Percentiles rank a stretch among this genome's conserved stretches.
These are phyloP conservation scores for Cutaneotrichosporon cavernicola DNA, from an alignment of 1,284 basidiomycete species.

Conservation along the genomic window DNA sequence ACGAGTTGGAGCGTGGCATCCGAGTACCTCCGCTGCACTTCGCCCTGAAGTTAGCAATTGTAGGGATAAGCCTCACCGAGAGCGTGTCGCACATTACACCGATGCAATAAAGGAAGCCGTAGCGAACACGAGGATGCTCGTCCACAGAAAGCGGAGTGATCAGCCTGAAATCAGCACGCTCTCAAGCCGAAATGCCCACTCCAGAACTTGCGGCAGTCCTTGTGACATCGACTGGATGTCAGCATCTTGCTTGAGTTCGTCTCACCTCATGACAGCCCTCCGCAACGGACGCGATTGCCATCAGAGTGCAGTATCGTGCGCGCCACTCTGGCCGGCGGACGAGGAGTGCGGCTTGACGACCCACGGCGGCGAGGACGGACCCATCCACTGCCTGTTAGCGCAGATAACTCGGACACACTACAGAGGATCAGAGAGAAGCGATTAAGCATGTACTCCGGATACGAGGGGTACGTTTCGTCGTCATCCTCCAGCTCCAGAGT, in stretches of 20 bases:
- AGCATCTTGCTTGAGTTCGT: neutral
- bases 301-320: slow-evolving; percentile 72
- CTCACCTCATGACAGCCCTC: slow-evolving; percentile 35
- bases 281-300: slow-evolving; percentile 52
- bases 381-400: slow-evolving; percentile 55
- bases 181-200: slow-evolving; percentile 49
- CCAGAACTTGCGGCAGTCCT: slow-evolving; percentile 13
- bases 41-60: slow-evolving; percentile 27
- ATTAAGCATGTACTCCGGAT: slow-evolving; percentile 75
- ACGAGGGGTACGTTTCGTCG: slow-evolving; percentile 70
- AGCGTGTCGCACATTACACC: slow-evolving; percentile 80
- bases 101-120: slow-evolving; percentile 81
- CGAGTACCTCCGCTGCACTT: slow-evolving; percentile 33
- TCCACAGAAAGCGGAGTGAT: slow-evolving; percentile 73
- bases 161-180: slow-evolving; percentile 62
- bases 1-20: slow-evolving; percentile 60
- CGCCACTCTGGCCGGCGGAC: slow-evolving; percentile 71
- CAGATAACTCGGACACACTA: slow-evolving; percentile 7
- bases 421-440: slow-evolving; percentile 71
- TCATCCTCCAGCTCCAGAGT: slow-evolving; percentile 60
- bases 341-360: slow-evolving; percentile 74
- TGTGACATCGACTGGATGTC: slow-evolving; percentile 15
- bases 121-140: slow-evolving; percentile 73
- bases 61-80: slow-evolving; percentile 51
- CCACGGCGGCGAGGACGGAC: slow-evolving; percentile 68